phyloP scores from a whole-genome alignment of 1,139 yeast species.

The Suhomyces bribrorum region DNA sequence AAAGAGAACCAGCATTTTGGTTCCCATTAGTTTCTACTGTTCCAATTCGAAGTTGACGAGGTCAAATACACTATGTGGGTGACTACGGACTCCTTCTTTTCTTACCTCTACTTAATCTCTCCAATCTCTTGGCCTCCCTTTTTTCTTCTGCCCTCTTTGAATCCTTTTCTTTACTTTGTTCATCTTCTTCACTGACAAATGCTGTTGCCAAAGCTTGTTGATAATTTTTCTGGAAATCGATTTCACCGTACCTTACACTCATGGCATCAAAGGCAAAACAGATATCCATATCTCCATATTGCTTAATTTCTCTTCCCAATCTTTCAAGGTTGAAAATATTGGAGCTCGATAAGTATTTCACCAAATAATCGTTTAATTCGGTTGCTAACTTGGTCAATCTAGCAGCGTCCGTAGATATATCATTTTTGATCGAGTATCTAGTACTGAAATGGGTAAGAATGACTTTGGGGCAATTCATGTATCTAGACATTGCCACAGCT shows the following conservation, averaged over 20 bases:
- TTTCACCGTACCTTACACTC: constrained; percentile 30
- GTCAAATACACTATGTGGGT: background rate
- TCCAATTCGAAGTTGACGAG: no score
- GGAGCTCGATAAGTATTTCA: constrained; percentile 20
- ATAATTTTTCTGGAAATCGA: constrained; percentile 21
- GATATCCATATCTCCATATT: constrained; percentile 34
- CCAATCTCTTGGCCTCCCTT: constrained; percentile 38
- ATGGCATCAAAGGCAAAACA: constrained; percentile 47
- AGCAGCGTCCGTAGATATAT: constrained; percentile 30
- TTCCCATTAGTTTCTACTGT: no score
- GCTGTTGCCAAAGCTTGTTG: constrained; percentile 21
- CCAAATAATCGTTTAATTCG: constrained; percentile 29
- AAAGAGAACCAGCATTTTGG: background rate
- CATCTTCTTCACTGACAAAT: constrained; percentile 19
- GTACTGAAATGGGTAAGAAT: constrained; percentile 92
- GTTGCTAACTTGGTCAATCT: constrained; percentile 25
- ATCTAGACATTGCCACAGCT: constrained; percentile 68
- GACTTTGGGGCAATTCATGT: constrained; percentile 72
- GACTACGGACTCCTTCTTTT: constrained; percentile 10
- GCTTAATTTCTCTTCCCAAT: constrained; percentile 12
- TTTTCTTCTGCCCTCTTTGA: constrained; percentile 29
- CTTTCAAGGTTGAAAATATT: constrained; percentile 30
- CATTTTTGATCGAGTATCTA: constrained; percentile 73
- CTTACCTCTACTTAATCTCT: constrained; percentile 25
- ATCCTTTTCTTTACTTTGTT: constrained; percentile 26